These are phyloP conservation scores for Diplocarpon rosae DNA, from an alignment of 2,329 filamentous ascomycete species.

Conservation along the genomic window DNA sequence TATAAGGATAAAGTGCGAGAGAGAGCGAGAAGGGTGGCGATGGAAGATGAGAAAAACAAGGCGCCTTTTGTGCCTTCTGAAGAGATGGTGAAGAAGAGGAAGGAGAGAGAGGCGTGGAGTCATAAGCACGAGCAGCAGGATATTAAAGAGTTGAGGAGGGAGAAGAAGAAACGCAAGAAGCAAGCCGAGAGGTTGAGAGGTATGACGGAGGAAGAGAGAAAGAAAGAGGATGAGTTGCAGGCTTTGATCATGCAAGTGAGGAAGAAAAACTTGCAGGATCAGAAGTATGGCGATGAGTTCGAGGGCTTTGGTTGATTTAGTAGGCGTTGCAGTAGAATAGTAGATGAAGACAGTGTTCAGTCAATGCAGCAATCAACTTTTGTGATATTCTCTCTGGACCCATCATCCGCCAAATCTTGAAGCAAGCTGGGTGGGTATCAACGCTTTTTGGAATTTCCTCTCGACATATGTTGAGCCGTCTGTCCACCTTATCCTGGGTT, in stretches of 20 bases:
- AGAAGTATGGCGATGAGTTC: constrained; percentile 26
- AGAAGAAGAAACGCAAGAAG: constrained; percentile 52
- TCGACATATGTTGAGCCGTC: neutral
- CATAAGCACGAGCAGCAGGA: constrained; percentile 57
- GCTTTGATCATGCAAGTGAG: constrained; percentile 55
- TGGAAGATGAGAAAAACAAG: constrained; percentile 38
- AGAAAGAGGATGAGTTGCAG: constrained; percentile 50
- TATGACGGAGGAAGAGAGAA: constrained; percentile 62
- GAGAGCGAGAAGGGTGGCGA: constrained; percentile 46
- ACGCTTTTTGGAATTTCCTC: too few relatives aligned
- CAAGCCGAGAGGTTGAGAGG: constrained; percentile 51
- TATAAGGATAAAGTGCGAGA: constrained; percentile 67
- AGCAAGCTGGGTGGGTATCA: too few relatives aligned
- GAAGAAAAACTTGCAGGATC: constrained; percentile 32
- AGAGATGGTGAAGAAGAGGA: constrained; percentile 42
- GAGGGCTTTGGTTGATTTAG: constrained; percentile 23
- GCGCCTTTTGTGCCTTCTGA: constrained; percentile 29
- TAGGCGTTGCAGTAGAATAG: neutral
- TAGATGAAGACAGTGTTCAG: too few relatives aligned
- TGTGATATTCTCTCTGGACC: neutral
- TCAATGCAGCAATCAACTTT: too few relatives aligned
- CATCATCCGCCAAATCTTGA: neutral
- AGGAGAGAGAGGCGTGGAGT: constrained; percentile 62
- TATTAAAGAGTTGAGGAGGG: constrained; percentile 47
- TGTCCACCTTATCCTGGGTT: neutral